Evolutionary conservation across 2,329 filamentous ascomycete genomes (phyloP).

Genomic region (Aaosphaeria arxii): DNA sequence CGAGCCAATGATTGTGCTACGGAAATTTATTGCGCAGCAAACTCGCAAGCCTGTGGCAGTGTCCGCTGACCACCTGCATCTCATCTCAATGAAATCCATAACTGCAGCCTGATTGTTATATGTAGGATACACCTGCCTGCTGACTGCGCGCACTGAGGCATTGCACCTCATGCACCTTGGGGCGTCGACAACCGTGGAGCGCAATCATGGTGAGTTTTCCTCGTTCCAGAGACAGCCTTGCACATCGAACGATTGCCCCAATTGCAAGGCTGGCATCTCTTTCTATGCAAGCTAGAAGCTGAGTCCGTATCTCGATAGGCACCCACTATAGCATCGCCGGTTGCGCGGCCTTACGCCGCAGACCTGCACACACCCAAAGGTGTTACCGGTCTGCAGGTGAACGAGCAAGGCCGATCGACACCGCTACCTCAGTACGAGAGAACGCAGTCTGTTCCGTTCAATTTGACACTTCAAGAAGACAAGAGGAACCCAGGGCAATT

Average conservation of each 20-base stretch:
- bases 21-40: no score
- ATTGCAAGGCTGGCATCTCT: constrained; percentile 6
- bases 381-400: constrained; percentile 6
- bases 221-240: no score
- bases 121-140: no score
- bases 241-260: no score
- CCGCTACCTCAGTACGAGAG: constrained; percentile 27
- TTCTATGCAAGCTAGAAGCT: no score
- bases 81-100: no score
- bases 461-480: constrained; percentile 28
- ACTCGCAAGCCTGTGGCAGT: no score
- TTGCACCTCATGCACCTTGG: not conserved
- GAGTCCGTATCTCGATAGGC: constrained; percentile 8
- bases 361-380: constrained; percentile 9
- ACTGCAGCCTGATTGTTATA: no score
- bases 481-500: constrained; percentile 27
- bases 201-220: constrained; percentile 16
- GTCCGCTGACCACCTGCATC: no score
- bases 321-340: constrained; percentile 19
- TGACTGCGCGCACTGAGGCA: constrained; percentile 6
- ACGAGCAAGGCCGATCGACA: constrained; percentile 18
- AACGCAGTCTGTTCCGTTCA: constrained; percentile 23
- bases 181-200: no score
- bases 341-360: constrained; percentile 10
- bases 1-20: no score